A percentile compares a stretch with the other conserved stretches of the same genome.
These are phyloP conservation scores for Amborella trichopoda DNA, from an alignment of 164 flowering plant species.

Conservation along the genomic window DNA sequence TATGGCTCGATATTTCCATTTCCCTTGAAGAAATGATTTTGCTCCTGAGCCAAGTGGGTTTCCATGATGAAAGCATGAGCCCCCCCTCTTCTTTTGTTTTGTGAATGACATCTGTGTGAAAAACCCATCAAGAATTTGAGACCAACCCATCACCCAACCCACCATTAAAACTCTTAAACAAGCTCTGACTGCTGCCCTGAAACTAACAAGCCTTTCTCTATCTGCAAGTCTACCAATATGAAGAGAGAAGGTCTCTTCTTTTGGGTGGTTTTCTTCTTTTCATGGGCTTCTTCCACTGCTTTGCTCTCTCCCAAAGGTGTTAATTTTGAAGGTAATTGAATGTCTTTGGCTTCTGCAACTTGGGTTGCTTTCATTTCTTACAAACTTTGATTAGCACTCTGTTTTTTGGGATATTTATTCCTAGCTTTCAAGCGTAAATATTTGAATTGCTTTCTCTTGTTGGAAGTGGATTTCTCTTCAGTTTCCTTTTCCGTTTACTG, in stretches of 20 bases:
- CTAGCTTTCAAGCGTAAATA: neutral
- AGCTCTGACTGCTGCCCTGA: conserved; percentile 4
- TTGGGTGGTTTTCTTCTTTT: conserved; percentile 22
- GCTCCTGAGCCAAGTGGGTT: conserved; percentile 17
- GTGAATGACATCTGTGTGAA: too few relatives aligned
- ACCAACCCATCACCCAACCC: too few relatives aligned
- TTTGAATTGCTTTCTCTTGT: neutral
- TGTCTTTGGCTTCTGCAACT: neutral
- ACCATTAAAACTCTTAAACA: too few relatives aligned
- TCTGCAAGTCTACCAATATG: too few relatives aligned
- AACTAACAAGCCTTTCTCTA: conserved; percentile 6
- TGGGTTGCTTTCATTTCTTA: neutral
- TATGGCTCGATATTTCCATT: too few relatives aligned
- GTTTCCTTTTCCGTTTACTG: neutral
- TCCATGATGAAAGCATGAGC: conserved; percentile 18
- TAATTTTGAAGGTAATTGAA: conserved; percentile 74
- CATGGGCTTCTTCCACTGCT: conserved; percentile 31
- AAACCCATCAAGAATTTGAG: conserved; percentile 10
- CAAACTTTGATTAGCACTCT: neutral
- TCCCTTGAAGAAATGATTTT: too few relatives aligned
- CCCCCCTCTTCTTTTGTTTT: too few relatives aligned
- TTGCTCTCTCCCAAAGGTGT: conserved; percentile 87
- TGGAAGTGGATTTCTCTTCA: neutral
- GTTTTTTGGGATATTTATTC: neutral
- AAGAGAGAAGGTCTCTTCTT: conserved; percentile 15